A percentile compares a stretch with the other conserved stretches of the same genome.
These are phyloP conservation scores for Fomitopsis pulvina DNA, from an alignment of 768 basidiomycete genomes.

Conservation along the genomic window DNA sequence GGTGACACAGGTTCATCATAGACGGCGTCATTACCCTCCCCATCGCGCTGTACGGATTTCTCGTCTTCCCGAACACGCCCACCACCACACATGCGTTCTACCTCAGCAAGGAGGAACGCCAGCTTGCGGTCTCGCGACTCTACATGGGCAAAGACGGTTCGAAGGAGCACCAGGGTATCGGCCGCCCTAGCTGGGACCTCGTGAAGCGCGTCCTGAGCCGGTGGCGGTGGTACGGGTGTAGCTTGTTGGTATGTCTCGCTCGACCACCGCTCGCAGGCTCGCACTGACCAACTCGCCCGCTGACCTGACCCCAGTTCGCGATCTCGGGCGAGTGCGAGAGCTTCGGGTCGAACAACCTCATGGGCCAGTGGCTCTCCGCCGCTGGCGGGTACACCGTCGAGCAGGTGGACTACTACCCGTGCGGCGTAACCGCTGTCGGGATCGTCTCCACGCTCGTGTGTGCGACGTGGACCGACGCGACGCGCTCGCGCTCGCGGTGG, in stretches of 20 bases:
- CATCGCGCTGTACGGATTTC: constrained; percentile 64
- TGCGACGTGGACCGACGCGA: constrained; percentile 58
- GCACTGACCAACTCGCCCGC: background rate
- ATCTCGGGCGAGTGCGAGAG: constrained; percentile 63
- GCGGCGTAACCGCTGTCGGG: constrained; percentile 57
- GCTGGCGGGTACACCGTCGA: constrained; percentile 57
- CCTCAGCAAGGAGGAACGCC: constrained; percentile 55
- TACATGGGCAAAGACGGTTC: constrained; percentile 17
- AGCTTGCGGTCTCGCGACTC: constrained; percentile 44
- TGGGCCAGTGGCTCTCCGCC: constrained; percentile 66
- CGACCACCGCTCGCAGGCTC: background rate
- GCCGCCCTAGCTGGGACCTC: constrained; percentile 40
- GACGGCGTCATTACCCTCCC: constrained; percentile 69
- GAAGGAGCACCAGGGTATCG: constrained; percentile 29
- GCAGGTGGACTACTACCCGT: constrained; percentile 46
- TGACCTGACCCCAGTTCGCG: constrained; percentile 39
- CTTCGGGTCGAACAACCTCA: constrained; percentile 64
- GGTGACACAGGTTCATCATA: constrained; percentile 58
- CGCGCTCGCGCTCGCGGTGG: constrained; percentile 45
- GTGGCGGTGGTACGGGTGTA: constrained; percentile 68
- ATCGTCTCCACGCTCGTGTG: constrained; percentile 58
- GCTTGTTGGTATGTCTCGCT: constrained; percentile 40
- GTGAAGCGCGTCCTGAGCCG: constrained; percentile 43
- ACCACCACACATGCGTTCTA: constrained; percentile 58
- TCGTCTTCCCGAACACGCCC: constrained; percentile 69